Base-by-base conservation (phyloP, 345 rosid species). In the Toxicodendron radicans region DNA sequence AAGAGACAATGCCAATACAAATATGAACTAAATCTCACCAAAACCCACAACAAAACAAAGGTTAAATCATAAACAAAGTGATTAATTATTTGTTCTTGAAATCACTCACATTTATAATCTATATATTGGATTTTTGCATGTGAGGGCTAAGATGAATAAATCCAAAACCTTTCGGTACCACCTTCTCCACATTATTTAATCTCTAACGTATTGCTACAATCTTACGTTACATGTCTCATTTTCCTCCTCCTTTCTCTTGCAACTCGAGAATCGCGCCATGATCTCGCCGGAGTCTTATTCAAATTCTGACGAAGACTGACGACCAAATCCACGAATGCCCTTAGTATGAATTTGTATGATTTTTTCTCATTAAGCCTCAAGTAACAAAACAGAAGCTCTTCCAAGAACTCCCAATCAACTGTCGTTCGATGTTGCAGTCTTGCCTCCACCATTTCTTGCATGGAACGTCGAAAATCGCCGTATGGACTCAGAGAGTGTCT, bases 351-450 rank as follows among this genome's bases (percentile, higher is more conserved):
- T 86, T 78, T 88, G 80, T 89, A 83, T 4, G 91, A 91, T 73
- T 81, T 88, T 81, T 88, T 88, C 62, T 89, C 88, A 64, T 95
- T 95, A 84, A 91, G 78, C 53, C 86, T 81, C 79, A 95, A 81
- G 80, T 83, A 93, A 81, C 85, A 85, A 74, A 91, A 82, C 79
- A 93, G 72, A n/a, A 95, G 81, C 86, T 89, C 93, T 68, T 89
- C 92, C 96, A 95, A 79, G 81, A 85, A 91, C 59, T 89, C 96
- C 99, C 99, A 95, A 30, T 90, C 97, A 17, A 91, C 78, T 2
- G 7, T 58, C 16, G 80, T 82, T 0, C 64, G 58, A 17, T 72
- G 49, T 57, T 70, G 67, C 70, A 86, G 13, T 80, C 87, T 85
- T 20, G 87, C 82, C 41, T 87, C 90, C 73, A 87, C 85, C 93